Evolutionary conservation across 768 basidiomycete species (phyloP), one percentile per base, ranked within the genome.

Genomic region (Termitomyces sp.): DNA sequence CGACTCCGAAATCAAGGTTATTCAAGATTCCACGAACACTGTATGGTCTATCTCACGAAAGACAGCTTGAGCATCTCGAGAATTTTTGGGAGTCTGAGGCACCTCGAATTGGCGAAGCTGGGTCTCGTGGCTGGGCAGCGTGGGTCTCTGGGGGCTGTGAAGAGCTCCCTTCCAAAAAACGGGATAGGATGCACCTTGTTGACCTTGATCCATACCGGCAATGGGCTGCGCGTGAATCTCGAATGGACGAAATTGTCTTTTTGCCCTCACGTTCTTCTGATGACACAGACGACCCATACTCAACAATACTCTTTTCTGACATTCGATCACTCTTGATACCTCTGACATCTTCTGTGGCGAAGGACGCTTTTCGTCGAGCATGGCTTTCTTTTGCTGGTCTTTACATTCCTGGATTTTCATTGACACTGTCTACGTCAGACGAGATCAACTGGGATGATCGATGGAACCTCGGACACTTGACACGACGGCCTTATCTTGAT

Each of bases 1-100:
- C 58, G 48, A 52, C 35, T 38, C 23, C 23, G 11, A 29, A 27
- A 52, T 53, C 46, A 62, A 92, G 91, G 44, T 75, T 77, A 5
- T 91, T 87, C 58, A 72, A 80, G 56, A 52, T 74, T 22, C 89
- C 89, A 0, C 67, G 73, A 23, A 62, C 64, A n/a, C 63, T 88
- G 1, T 61, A 63, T 36, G 67, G 65, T 41, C 58, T 72, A 44
- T 68, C 86, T 25, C 72, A 85, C 32, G 70, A 77, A 20, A 63
- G 59, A 4, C 80, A 78, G 49, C 70, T 92, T 3, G 76, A 81
- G 52, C 72, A 76, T 15, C 74, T 94, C 4, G 90, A 91, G 70
- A 82, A 84, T 49, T 94, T 89, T 64, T 94, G 91, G 91, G 91
- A 94, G 48, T 82, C 86, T 4, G 91, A 92, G 68, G 72, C 70